phyloP scores from a whole-genome alignment of 345 rosid genomes.

The Populus davidiana region DNA sequence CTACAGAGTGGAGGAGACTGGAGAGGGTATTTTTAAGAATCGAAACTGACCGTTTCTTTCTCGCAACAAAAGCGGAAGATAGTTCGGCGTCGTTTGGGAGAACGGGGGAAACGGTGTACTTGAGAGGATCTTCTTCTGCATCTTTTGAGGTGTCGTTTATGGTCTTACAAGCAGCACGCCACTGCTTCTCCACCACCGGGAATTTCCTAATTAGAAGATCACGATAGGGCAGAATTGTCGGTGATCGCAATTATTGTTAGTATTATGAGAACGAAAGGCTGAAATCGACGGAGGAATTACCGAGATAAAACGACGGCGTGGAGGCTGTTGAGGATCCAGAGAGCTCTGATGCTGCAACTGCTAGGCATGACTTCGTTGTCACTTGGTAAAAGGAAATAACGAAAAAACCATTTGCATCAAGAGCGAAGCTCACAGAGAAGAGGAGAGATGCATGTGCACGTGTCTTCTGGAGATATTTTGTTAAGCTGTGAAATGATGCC shows the following conservation, averaged over 20 bases:
- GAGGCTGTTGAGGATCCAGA: constrained; percentile 79
- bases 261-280: not conserved
- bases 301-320: constrained; percentile 82
- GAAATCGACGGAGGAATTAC: constrained; percentile 24
- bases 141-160: constrained; percentile 34
- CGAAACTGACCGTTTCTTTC: constrained; percentile 53
- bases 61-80: constrained; percentile 54
- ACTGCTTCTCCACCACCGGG: constrained; percentile 78
- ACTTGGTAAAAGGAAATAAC: too few relatives aligned
- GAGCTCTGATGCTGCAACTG: constrained; percentile 78
- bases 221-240: too few relatives aligned
- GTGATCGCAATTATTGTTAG: not conserved
- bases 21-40: not conserved
- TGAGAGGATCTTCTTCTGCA: constrained; percentile 27
- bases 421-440: too few relatives aligned
- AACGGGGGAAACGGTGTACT: constrained; percentile 22
- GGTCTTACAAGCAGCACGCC: constrained; percentile 59
- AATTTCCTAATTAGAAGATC: constrained; percentile 52
- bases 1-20: not conserved
- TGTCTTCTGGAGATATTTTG: too few relatives aligned
- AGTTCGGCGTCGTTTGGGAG: constrained; percentile 71
- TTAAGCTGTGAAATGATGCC: too few relatives aligned
- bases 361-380: constrained; percentile 35
- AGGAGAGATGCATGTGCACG: too few relatives aligned
- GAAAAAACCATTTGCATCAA: too few relatives aligned